Percentiles rank a stretch among this genome's conserved stretches.
Evolutionary conservation across 2,329 filamentous ascomycete species (phyloP).

Genomic region (Fusarium buharicum): DNA sequence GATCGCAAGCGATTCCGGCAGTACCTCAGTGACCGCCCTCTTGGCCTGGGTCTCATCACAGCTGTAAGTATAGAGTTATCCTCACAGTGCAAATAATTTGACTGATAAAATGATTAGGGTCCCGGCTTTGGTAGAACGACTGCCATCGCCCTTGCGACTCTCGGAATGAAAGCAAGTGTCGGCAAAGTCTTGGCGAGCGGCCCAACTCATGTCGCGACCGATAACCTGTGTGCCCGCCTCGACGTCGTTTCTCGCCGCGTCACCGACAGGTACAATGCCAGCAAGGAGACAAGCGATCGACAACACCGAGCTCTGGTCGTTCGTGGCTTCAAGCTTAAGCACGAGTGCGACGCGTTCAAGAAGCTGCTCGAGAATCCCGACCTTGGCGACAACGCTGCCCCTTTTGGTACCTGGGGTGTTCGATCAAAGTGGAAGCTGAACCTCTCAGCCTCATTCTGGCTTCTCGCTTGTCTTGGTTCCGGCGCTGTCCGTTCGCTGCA

Average conservation of each 20-base stretch:
- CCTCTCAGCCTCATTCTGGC: conserved; percentile 20
- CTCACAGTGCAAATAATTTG: not conserved
- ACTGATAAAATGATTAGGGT: not conserved
- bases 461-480: conserved; percentile 8
- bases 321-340: not conserved
- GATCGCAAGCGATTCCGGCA: conserved; percentile 15
- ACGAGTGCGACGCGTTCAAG: conserved; percentile 4
- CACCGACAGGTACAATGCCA: conserved; percentile 1
- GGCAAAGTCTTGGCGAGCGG: conserved; percentile 22
- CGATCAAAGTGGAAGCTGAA: conserved; percentile 16
- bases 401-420: not conserved
- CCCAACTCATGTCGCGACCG: conserved; percentile 25
- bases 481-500: not conserved
- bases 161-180: conserved; percentile 16
- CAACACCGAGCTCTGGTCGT: conserved; percentile 7
- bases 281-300: not conserved
- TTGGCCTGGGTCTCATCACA: conserved; percentile 21
- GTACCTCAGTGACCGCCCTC: conserved; percentile 20
- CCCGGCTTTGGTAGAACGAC: conserved; percentile 30
- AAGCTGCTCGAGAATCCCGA: conserved; percentile 4
- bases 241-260: not conserved
- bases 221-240: conserved; percentile 33
- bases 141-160: not conserved
- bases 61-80: conserved; percentile 14
- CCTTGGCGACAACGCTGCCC: not conserved